Evolutionary conservation across 441 rosid species (phyloP).

Genomic region (Sinapis alba): DNA sequence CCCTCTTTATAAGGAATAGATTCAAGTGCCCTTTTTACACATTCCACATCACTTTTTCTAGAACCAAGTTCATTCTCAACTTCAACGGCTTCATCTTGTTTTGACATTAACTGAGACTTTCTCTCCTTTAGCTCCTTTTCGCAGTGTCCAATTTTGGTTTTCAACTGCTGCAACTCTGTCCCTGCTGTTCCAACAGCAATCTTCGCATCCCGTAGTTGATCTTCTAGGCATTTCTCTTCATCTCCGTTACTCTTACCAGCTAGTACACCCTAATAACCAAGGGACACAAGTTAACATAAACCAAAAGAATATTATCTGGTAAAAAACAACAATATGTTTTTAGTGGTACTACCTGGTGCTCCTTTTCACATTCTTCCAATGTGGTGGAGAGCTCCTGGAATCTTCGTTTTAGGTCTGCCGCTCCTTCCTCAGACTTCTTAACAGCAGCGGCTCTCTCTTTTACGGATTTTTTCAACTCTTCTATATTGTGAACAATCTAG

Average conservation of each 20-base stretch:
- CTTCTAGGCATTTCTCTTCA: constrained; percentile 98
- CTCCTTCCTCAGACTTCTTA: constrained; percentile 83
- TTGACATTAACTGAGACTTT: constrained; percentile 67
- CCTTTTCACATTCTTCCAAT: constrained; percentile 80
- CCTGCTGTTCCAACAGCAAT: constrained; percentile 87
- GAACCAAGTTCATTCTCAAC: constrained; percentile 75
- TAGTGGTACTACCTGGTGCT: constrained; percentile 73
- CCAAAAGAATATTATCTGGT: neutral
- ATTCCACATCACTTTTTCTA: constrained; percentile 73
- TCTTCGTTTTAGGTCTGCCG: constrained; percentile 69
- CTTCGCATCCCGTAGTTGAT: constrained; percentile 93
- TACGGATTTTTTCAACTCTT: constrained; percentile 76
- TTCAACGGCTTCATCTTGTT: constrained; percentile 77
- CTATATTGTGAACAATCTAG: constrained; percentile 71
- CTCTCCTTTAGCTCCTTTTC: constrained; percentile 89
- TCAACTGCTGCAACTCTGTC: constrained; percentile 86
- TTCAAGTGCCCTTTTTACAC: constrained; percentile 54
- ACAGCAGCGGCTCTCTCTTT: constrained; percentile 78
- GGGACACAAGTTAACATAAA: constrained; percentile 34
- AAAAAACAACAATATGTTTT: neutral
- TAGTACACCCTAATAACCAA: constrained; percentile 68
- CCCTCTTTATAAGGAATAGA: constrained; percentile 77
- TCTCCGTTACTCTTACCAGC: constrained; percentile 96
- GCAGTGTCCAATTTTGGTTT: constrained; percentile 81
- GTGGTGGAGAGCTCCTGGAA: constrained; percentile 70